Percentiles rank a stretch among this genome's conserved stretches.
Evolutionary conservation across 139 green algal genomes (phyloP).

Genomic region (Coelastrella sp.): DNA sequence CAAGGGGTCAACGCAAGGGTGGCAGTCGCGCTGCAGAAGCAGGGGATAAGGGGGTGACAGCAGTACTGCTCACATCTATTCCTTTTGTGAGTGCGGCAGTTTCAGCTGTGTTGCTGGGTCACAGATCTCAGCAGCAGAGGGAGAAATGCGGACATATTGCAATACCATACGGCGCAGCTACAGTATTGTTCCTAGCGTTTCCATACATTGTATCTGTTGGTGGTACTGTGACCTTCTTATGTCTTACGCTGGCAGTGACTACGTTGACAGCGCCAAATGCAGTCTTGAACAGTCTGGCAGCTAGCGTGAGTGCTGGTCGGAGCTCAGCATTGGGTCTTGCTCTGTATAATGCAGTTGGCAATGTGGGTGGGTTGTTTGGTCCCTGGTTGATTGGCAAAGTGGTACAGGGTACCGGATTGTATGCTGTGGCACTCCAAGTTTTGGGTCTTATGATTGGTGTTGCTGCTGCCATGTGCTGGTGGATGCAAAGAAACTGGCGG

Average conservation of each 20-base stretch:
- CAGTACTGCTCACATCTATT: slow-evolving; percentile 57
- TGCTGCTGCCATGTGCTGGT: slow-evolving; percentile 15
- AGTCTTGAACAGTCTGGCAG: slow-evolving; percentile 41
- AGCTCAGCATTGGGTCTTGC: slow-evolving; percentile 10
- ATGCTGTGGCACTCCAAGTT: slow-evolving; percentile 23
- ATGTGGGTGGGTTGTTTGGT: slow-evolving; percentile 40
- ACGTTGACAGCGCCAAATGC: slow-evolving; percentile 39
- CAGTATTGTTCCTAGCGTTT: slow-evolving; percentile 35
- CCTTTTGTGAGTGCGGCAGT: slow-evolving; percentile 52
- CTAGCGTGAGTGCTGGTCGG: not conserved
- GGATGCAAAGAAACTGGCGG: not conserved
- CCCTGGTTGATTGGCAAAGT: slow-evolving; percentile 21
- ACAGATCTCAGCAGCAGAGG: slow-evolving; percentile 36
- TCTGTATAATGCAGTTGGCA: slow-evolving; percentile 43
- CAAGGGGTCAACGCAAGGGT: not conserved
- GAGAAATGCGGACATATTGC: slow-evolving; percentile 34
- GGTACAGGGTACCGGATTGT: slow-evolving; percentile 32
- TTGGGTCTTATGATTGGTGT: slow-evolving; percentile 18
- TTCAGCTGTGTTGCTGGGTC: slow-evolving; percentile 45
- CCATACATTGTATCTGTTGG: not conserved
- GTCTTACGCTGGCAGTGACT: not conserved
- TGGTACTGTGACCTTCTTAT: not conserved
- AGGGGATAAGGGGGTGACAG: slow-evolving; percentile 13
- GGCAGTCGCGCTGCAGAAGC: slow-evolving; percentile 9
- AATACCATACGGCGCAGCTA: slow-evolving; percentile 17